Percentiles rank a stretch among this genome's conserved stretches.
phyloP scores from a whole-genome alignment of 163 green algal species.

The Scenedesmus sp. region DNA sequence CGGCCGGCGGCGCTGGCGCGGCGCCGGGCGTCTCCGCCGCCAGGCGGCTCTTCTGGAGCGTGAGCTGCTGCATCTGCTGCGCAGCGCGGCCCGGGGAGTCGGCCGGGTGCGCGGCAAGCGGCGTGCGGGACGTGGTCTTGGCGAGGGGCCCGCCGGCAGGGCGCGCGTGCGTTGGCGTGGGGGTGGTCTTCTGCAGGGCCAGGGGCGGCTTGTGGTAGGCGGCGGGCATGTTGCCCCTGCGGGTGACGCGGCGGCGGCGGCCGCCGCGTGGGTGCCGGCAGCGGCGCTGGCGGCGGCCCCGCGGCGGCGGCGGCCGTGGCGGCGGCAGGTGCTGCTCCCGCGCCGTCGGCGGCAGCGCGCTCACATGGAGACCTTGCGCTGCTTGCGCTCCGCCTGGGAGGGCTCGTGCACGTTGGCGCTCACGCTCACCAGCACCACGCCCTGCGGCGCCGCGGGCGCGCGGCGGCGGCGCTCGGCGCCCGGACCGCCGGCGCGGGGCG shows the following conservation, averaged over 20 bases:
- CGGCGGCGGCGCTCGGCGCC: not conserved
- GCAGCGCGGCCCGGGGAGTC: too few species aligned
- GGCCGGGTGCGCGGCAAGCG: too few species aligned
- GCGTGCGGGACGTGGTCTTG: too few species aligned
- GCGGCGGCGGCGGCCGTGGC: not conserved
- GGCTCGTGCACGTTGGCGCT: conserved; percentile 5
- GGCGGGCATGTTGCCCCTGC: conserved; percentile 25
- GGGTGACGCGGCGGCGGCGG: not conserved
- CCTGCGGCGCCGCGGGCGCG: not conserved
- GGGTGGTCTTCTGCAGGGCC: conserved; percentile 1
- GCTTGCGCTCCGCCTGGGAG: not conserved
- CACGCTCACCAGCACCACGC: not conserved
- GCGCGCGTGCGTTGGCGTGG: not conserved
- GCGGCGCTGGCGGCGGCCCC: not conserved
- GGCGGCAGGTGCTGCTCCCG: not conserved
- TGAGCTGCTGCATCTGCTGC: too few species aligned
- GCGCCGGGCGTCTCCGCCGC: too few species aligned
- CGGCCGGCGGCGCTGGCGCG: too few species aligned
- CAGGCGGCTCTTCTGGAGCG: too few species aligned
- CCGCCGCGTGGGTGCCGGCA: not conserved
- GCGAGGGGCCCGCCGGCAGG: too few species aligned
- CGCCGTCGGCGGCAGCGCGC: not conserved
- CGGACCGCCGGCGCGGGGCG: not conserved
- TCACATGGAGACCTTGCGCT: conserved; percentile 25
- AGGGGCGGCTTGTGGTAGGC: conserved; percentile 30